phyloP scores from a whole-genome alignment of 2,329 filamentous ascomycete genomes.

The Coniochaeta sp. region DNA sequence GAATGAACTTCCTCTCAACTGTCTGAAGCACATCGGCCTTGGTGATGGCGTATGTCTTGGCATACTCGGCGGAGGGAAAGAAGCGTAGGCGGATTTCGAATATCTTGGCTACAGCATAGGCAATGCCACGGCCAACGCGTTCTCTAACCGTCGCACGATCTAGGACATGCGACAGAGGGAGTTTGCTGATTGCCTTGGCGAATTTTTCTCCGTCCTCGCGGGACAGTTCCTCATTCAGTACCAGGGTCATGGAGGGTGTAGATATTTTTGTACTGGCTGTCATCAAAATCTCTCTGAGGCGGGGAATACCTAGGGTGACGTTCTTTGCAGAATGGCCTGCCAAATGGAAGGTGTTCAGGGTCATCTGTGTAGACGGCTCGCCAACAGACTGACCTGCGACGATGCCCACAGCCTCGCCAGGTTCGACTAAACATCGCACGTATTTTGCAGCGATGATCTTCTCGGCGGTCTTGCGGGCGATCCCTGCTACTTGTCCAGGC shows the following conservation, averaged over 20 bases:
- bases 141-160: conserved; percentile 78
- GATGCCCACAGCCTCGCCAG: conserved; percentile 93
- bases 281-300: conserved; percentile 96
- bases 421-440: conserved; percentile 82
- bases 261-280: conserved; percentile 85
- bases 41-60: conserved; percentile 74
- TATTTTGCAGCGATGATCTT: conserved; percentile 88
- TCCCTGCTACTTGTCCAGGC: conserved; percentile 3
- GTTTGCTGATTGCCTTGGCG: conserved; percentile 82
- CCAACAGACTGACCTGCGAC: conserved; percentile 95
- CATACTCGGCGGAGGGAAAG: conserved; percentile 80
- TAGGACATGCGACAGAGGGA: conserved; percentile 77
- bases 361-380: conserved; percentile 98
- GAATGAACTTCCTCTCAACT: conserved; percentile 75
- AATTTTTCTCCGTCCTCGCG: conserved; percentile 67
- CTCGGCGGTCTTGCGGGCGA: conserved; percentile 69
- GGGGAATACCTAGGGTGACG: conserved; percentile 96
- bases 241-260: conserved; percentile 83
- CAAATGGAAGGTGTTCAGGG: conserved; percentile 98
- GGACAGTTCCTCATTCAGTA: conserved; percentile 65
- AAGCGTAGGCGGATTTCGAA: conserved; percentile 78
- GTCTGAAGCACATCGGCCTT: conserved; percentile 69
- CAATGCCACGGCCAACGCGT: conserved; percentile 63
- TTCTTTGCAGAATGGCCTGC: conserved; percentile 97
- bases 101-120: conserved; percentile 67